Base-by-base conservation (phyloP, 352 stramenopile genomes). In the Phytophthora fragariae region DNA sequence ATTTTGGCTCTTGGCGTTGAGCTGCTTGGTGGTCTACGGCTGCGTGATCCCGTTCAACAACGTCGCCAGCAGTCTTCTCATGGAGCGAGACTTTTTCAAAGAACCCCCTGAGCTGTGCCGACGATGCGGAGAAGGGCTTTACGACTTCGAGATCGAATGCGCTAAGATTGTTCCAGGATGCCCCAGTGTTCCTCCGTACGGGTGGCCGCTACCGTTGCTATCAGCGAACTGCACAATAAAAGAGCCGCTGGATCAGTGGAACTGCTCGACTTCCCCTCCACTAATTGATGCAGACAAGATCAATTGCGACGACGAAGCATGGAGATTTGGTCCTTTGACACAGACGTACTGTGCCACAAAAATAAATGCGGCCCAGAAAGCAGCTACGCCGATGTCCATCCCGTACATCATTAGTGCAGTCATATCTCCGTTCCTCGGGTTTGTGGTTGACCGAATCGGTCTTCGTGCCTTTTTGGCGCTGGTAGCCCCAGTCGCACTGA, bases 11-110 rank as follows among this genome's bases (percentile, higher is more conserved):
- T 68, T 98, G 15, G 87, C 84, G 7, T 64, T 98, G n/a, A 95
- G 84, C 57, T 98, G 93, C 66, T 76, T 98, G 53, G 88, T 98
- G 2, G 86, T 98, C 12, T 99, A 99, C 60, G 95, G 92, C 37
- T 97, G 91, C 62, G 92, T 99, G 10, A 90, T 98, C 19, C 95
- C 95, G 27, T 99, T 98, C 68, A 99, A 98, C 73, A 98, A 94
- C 72, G 91, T 99, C 39, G 93, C 94, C 2, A 95, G 86, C 67
- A 97, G 90, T 61, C 82, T 98, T 41, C 73, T 98, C 11, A 95
- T 98, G 78, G 93, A 98, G 55, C 82, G 93, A 24, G 91, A 98
- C 65, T 98, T 93, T 52, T 94, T 92, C 75, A 91, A 92, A 52
- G 73, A 85, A 27, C 89, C 87, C 0, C 82, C 89, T 5, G 19